These are phyloP conservation scores for Kluyveromyces aestuarii DNA, from an alignment of 805 yeast genomes.

Conservation along the genomic window DNA sequence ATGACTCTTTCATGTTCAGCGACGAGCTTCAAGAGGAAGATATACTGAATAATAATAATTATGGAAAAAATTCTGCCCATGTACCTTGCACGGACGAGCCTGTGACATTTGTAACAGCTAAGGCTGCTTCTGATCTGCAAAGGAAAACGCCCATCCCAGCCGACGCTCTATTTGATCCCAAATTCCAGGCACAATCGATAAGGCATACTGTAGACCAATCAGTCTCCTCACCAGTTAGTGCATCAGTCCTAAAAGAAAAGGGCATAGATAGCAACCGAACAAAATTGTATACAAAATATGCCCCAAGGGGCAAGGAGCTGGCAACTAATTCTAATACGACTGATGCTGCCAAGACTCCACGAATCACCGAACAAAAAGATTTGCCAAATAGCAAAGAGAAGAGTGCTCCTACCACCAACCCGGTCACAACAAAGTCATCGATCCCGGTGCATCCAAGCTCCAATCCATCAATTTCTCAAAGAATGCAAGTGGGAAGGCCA, in stretches of 20 bases:
- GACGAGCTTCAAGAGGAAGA: constrained; percentile 37
- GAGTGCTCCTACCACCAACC: neutral
- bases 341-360: neutral
- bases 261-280: constrained; percentile 15
- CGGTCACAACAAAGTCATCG: neutral
- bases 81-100: constrained; percentile 3
- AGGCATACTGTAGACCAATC: constrained; percentile 58
- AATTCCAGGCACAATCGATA: constrained; percentile 46
- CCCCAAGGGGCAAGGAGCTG: constrained; percentile 25
- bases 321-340: constrained; percentile 1
- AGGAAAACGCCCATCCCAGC: constrained; percentile 32
- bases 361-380: neutral
- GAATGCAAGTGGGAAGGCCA: constrained; percentile 2
- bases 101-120: constrained; percentile 52
- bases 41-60: constrained; percentile 28
- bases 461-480: neutral
- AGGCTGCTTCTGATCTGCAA: constrained; percentile 50
- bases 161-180: constrained; percentile 44
- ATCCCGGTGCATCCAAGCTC: neutral
- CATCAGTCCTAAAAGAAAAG: constrained; percentile 16
- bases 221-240: constrained; percentile 50
- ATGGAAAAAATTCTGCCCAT: constrained; percentile 11
- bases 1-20: constrained; percentile 47
- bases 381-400: neutral
- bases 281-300: constrained; percentile 21